Conservation (phyloP, 352 stramenopile genomes). For the Blastocystis sp. region DNA sequence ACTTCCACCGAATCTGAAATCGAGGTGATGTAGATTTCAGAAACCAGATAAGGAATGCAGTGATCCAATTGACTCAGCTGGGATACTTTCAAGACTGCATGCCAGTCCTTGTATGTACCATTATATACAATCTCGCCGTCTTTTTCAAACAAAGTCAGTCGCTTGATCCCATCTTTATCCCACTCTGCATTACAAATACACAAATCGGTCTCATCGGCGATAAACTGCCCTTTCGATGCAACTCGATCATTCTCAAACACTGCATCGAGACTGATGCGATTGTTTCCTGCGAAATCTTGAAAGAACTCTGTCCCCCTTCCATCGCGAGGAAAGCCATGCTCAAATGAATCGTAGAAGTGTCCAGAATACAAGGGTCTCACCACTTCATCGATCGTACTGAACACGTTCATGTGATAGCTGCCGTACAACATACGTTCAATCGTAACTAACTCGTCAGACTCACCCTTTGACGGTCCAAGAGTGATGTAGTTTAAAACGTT, state of each 20-base stretch:
- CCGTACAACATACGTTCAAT: background rate
- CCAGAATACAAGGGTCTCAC: background rate
- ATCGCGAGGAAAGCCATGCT: background rate
- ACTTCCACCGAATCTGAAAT: background rate
- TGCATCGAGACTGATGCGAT: background rate
- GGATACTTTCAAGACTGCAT: background rate
- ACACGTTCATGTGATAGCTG: background rate
- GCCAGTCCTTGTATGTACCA: background rate
- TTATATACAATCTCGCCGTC: background rate
- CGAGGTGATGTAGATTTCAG: background rate
- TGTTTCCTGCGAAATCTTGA: background rate
- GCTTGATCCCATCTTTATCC: background rate
- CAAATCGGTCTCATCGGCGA: background rate
- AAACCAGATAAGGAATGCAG: background rate
- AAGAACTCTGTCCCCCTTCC: background rate
- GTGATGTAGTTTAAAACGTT: background rate
- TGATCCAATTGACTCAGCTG: background rate
- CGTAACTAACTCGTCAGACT: background rate
- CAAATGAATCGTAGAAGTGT: background rate
- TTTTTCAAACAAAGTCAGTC: background rate
- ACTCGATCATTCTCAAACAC: background rate
- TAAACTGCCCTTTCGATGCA: background rate
- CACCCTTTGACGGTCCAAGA: background rate
- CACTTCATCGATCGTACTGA: background rate
- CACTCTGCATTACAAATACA: slow-evolving; percentile 1